A percentile compares a stretch with the other conserved stretches of the same genome.
These are phyloP conservation scores for Hypocreales sp. DNA, from an alignment of 2,329 filamentous ascomycete species.

Conservation along the genomic window DNA sequence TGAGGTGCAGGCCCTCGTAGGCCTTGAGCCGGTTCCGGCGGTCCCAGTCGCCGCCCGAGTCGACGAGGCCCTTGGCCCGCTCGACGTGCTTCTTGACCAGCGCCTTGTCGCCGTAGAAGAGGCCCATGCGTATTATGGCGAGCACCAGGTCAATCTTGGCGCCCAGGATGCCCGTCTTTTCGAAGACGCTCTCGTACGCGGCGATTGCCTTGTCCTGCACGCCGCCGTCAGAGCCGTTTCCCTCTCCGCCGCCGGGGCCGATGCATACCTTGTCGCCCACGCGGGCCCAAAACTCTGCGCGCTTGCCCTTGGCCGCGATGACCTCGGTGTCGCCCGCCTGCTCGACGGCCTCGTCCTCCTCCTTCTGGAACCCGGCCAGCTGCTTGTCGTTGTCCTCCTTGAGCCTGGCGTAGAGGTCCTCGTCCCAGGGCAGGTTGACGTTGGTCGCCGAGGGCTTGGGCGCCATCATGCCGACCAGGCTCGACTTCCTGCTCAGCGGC, in stretches of 20 bases:
- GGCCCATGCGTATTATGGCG: slow-evolving; percentile 84
- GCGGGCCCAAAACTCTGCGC: slow-evolving; percentile 89
- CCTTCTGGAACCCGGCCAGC: slow-evolving; percentile 62
- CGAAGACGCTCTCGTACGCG: slow-evolving; percentile 82
- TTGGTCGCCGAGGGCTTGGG: slow-evolving; percentile 48
- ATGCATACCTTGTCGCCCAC: slow-evolving; percentile 85
- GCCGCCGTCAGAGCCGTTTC: background rate
- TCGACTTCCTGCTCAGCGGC: slow-evolving; percentile 50
- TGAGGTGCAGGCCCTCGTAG: slow-evolving; percentile 86
- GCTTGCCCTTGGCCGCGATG: slow-evolving; percentile 80
- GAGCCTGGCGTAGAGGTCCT: slow-evolving; percentile 65
- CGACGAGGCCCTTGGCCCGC: slow-evolving; percentile 76
- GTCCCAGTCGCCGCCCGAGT: slow-evolving; percentile 96
- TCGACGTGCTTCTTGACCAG: slow-evolving; percentile 91
- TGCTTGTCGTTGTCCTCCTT: slow-evolving; percentile 66
- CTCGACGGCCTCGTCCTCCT: slow-evolving; percentile 87
- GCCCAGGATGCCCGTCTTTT: slow-evolving; percentile 93
- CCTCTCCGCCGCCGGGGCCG: too few species aligned
- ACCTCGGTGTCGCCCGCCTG: slow-evolving; percentile 94
- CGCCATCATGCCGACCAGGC: slow-evolving; percentile 61
- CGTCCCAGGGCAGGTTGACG: slow-evolving; percentile 76
- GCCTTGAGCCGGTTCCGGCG: slow-evolving; percentile 96
- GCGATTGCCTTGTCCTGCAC: slow-evolving; percentile 80
- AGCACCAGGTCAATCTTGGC: slow-evolving; percentile 96
- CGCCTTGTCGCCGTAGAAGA: slow-evolving; percentile 90